Evolutionary conservation across 2,329 filamentous ascomycete genomes (phyloP), one percentile per base, ranked within the genome.

Genomic region (Uncinocarpus reesii): DNA sequence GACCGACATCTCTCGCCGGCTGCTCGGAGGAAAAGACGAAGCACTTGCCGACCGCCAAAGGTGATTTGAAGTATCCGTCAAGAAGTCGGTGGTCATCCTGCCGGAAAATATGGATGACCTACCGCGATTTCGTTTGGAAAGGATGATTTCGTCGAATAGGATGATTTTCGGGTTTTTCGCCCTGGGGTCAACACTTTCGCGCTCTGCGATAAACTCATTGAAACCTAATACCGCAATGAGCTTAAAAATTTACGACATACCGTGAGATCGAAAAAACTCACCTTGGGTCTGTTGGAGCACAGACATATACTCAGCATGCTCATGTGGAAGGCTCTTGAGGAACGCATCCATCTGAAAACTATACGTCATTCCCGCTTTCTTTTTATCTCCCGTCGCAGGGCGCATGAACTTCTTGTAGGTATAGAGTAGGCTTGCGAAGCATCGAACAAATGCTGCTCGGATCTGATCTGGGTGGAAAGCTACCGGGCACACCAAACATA

Each of bases 341-440:
- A 83, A 84, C 2, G 76, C 76, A 37, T 83, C 78, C 71, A 80
- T 77, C 60, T 82, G 80, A 66, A 84, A 83, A 50, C 72, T 71
- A 57, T 81, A 82, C 20, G 76, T 65, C 61, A 81, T 65, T 2
- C 79, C 80, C 8, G 74, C 69, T 58, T 80, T 82, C 61, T 78
- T 79, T 55, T 78, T 75, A 44, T 81, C 77, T 20, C 76, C 73
- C 7, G 67, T 73, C 13, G 80, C 74, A 3, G 78, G 76, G 18
- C 72, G 63, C 52, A 84, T 69, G 58, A 74, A 82, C 55, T 78
- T 77, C 48, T 81, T 76, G 59, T 84, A 84, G 0, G 80, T 84
- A 63, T 83, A 83, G 54, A 84, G 72, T 49, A 84, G 66, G 56
- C 79, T 82, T 26, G 80, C 80, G 56, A 84, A 83, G 63, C 79